phyloP scores from a whole-genome alignment of 1,139 yeast genomes.

The Diutina ranongensis region DNA sequence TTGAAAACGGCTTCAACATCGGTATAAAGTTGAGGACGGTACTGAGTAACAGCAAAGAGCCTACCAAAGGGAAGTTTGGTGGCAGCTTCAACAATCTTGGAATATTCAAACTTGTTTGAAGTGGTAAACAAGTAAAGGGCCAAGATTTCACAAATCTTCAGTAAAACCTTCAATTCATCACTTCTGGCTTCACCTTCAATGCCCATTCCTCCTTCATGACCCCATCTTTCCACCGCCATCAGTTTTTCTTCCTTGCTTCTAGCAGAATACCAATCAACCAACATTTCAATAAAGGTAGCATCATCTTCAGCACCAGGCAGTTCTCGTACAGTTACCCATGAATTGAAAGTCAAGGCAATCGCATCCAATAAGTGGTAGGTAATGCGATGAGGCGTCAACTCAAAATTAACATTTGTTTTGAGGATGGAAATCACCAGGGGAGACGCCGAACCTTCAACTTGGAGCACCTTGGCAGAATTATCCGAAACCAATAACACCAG shows the following conservation, averaged over 20 bases:
- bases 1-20: constrained; percentile 34
- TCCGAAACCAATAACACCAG: constrained; percentile 72
- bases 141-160: constrained; percentile 64
- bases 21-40: constrained; percentile 31
- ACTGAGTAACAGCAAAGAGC: constrained; percentile 23
- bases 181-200: background rate
- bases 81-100: constrained; percentile 16
- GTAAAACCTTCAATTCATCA: constrained; percentile 14
- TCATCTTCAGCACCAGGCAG: background rate
- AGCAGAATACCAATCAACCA: background rate
- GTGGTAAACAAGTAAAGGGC: constrained; percentile 63
- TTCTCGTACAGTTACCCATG: constrained; percentile 54
- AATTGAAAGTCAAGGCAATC: constrained; percentile 50
- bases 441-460: background rate
- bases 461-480: background rate
- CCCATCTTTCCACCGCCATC: background rate
- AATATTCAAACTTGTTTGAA: constrained; percentile 24
- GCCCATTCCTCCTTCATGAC: background rate
- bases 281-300: background rate
- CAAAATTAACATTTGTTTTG: constrained; percentile 43
- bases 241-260: background rate
- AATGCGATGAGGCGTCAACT: constrained; percentile 48
- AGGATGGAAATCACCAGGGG: constrained; percentile 37
- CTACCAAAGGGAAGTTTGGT: constrained; percentile 15
- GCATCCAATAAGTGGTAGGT: constrained; percentile 53